Evolutionary conservation across 108 stramenopile genomes (phyloP), one percentile per base, ranked within the genome.

Genomic region (Cyclotella kingstonii): DNA sequence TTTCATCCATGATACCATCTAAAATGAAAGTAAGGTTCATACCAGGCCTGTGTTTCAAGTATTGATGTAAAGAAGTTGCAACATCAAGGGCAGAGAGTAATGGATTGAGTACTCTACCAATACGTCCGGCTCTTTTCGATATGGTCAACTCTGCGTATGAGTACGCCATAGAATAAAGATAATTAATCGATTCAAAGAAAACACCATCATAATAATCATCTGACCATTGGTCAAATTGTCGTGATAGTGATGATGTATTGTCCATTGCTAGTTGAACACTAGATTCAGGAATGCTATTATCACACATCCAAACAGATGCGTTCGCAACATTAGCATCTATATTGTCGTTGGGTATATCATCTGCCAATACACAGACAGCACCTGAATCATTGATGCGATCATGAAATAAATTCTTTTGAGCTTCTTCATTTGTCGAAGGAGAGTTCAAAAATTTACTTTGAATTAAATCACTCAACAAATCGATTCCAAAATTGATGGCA

Each of bases 1-100:
- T 53, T 25, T 60, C 64, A 5, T 66, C 59, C 74, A 80, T 76
- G 9, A 80, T 47, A 17, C 73, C 79, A 40, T 76, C 73, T 8
- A 80, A 23, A 17, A 80, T 65, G 43, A 51, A 79, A 14, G 73
- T 75, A 2, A 75, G 28, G 14, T 79, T 79, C 78, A 79, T 79
- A n/a, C 78, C 78, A 21, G 76, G 76, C 48, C 46, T 39, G n/a
- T 48, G 55, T 42, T 52, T 66, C 39, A 77, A 40, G 45, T 72
- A 77, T 39, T 71, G 76, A 42, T 66, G 49, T 66, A 77, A 55
- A 6, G 68, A 54, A 27, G 70, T 34, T 2, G 69, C 71, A 54
- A 68, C 29, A 60, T 72, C 66, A 30, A 67, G 38, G 5, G 76
- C 76, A 41, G 51, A 48, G 7, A 64, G 62, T 34, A 53, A 41